These are phyloP conservation scores for Lactuca sativa DNA, from an alignment of 129 eudicot genomes.

Conservation along the genomic window DNA sequence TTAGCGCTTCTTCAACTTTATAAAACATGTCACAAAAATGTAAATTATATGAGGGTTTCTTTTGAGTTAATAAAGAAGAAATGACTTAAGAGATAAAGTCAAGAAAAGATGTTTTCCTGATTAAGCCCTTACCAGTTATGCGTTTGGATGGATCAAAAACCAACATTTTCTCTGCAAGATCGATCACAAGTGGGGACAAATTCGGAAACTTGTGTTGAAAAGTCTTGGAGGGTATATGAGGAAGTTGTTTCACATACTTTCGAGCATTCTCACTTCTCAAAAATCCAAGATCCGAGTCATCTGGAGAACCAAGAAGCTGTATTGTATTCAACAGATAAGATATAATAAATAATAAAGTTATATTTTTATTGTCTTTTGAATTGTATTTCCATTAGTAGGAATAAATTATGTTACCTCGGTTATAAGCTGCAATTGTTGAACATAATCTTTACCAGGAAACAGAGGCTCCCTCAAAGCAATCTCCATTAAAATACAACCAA, in stretches of 20 bases:
- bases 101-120: background rate
- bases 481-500: constrained; percentile 91
- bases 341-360: too few relatives aligned
- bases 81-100: too few relatives aligned
- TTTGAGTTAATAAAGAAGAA: too few relatives aligned
- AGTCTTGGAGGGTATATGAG: constrained; percentile 59
- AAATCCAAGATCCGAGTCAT: constrained; percentile 81
- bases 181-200: constrained; percentile 66
- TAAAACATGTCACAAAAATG: constrained; percentile 5
- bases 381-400: too few relatives aligned
- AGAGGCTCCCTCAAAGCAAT: constrained; percentile 67
- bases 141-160: constrained; percentile 95
- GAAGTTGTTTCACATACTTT: constrained; percentile 74
- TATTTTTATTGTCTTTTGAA: too few relatives aligned
- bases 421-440: constrained; percentile 76
- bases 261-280: constrained; percentile 81
- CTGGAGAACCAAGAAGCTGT: constrained; percentile 84
- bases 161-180: constrained; percentile 87
- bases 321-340: background rate
- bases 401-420: constrained; percentile 47
- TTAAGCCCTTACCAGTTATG: constrained; percentile 59
- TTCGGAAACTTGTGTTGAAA: constrained; percentile 65
- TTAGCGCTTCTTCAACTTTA: constrained; percentile 82
- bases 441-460: constrained; percentile 88
- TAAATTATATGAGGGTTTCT: constrained; percentile 12